These are phyloP conservation scores for Candida frijolesensis DNA, from an alignment of 1,139 yeast genomes.

Conservation along the genomic window DNA sequence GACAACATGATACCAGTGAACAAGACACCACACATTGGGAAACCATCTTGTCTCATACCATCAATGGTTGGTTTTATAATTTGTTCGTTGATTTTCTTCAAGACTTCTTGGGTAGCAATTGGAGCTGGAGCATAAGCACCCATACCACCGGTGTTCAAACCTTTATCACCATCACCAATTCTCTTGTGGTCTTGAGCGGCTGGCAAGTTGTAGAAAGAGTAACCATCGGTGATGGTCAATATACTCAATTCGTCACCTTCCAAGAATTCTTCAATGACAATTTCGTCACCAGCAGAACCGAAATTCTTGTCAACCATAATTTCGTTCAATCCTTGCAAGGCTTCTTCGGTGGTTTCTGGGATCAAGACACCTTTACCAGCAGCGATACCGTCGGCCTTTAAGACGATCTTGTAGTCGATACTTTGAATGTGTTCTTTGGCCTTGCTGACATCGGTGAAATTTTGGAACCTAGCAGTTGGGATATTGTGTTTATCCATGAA, in stretches of 20 bases:
- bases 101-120: conserved; percentile 70
- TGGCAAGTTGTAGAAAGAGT: conserved; percentile 86
- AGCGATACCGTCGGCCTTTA: conserved; percentile 97
- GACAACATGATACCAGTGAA: conserved; percentile 97
- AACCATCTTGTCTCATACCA: conserved; percentile 95
- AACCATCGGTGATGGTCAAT: conserved; percentile 92
- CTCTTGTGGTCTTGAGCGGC: conserved; percentile 99
- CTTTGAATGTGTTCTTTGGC: conserved; percentile 72
- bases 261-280: conserved; percentile 92
- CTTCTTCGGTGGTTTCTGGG: conserved; percentile 84
- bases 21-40: conserved; percentile 92
- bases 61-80: conserved; percentile 90
- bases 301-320: conserved; percentile 90
- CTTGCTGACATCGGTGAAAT: conserved; percentile 72
- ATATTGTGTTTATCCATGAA: conserved; percentile 91
- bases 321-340: conserved; percentile 77
- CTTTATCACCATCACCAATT: conserved; percentile 88
- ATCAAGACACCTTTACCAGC: conserved; percentile 98
- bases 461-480: conserved; percentile 90
- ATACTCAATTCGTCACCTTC: conserved; percentile 97
- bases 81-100: conserved; percentile 67
- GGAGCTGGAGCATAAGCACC: conserved; percentile 99
- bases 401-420: conserved; percentile 77
- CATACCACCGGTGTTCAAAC: conserved; percentile 99
- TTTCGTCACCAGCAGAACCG: conserved; percentile 94